Percentiles rank a stretch among this genome's conserved stretches.
phyloP scores from a whole-genome alignment of 805 yeast species.

The Cyberlindnera euphorbiiphila region DNA sequence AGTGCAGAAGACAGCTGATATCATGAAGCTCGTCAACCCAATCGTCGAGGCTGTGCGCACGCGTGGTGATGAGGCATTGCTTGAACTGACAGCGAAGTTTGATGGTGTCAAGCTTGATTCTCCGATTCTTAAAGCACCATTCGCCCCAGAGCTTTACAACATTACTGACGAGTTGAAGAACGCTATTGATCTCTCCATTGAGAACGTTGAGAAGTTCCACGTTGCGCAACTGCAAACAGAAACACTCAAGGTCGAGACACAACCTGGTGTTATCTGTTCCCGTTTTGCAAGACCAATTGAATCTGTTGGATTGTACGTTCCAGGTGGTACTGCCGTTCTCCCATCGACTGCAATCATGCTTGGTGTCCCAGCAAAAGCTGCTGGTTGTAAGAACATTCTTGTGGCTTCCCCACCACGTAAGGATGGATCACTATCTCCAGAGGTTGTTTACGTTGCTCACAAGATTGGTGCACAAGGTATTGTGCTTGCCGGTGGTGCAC shows the following conservation, averaged over 20 bases:
- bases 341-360: constrained; percentile 98
- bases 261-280: constrained; percentile 91
- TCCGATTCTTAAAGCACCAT: constrained; percentile 86
- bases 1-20: constrained; percentile 89
- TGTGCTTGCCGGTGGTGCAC: constrained; percentile 98
- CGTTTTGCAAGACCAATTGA: constrained; percentile 95
- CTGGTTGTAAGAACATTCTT: constrained; percentile 89
- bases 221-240: constrained; percentile 81
- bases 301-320: constrained; percentile 91
- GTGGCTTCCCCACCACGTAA: constrained; percentile 94
- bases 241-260: constrained; percentile 79
- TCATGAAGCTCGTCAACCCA: constrained; percentile 89
- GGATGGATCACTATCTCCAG: constrained; percentile 93
- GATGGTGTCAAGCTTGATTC: constrained; percentile 72
- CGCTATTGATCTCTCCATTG: constrained; percentile 87
- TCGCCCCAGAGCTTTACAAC: constrained; percentile 70
- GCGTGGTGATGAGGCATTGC: constrained; percentile 80
- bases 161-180: constrained; percentile 69
- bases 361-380: constrained; percentile 98
- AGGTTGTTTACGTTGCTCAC: constrained; percentile 95
- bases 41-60: constrained; percentile 73
- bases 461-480: constrained; percentile 89
- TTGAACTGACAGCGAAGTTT: constrained; percentile 88
- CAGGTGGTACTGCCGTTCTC: constrained; percentile 98
- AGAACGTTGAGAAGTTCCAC: constrained; percentile 88